These are phyloP conservation scores for Mariannaea elegans DNA, from an alignment of 2,329 filamentous ascomycete genomes.

Conservation along the genomic window DNA sequence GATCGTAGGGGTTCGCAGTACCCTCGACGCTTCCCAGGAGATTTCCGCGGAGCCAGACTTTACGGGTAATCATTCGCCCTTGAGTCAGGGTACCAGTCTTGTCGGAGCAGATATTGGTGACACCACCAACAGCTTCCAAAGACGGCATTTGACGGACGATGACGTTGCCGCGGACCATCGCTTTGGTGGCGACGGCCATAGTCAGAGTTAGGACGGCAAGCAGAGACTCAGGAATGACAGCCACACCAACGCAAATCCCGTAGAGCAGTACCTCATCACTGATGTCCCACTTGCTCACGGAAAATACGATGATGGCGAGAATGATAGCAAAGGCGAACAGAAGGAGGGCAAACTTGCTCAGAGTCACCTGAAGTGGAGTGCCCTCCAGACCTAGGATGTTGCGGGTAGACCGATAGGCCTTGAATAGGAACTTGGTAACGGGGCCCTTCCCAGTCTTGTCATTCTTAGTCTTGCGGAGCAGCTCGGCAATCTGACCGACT, in stretches of 20 bases:
- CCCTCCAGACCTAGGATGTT: conserved; percentile 74
- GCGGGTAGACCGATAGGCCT: conserved; percentile 53
- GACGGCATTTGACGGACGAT: conserved; percentile 72
- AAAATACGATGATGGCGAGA: conserved; percentile 70
- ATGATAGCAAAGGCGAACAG: conserved; percentile 77
- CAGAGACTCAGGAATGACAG: conserved; percentile 72
- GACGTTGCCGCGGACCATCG: conserved; percentile 71
- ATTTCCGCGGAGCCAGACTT: conserved; percentile 67
- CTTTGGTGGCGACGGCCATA: conserved; percentile 72
- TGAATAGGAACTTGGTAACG: conserved; percentile 54
- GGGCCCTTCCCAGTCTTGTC: conserved; percentile 52
- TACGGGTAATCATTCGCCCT: conserved; percentile 72
- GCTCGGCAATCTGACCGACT: conserved; percentile 78
- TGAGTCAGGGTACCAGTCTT: conserved; percentile 75
- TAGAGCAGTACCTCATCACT: conserved; percentile 67
- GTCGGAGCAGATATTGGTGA: conserved; percentile 77
- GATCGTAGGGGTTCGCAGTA: conserved; percentile 68
- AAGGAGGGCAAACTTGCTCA: conserved; percentile 84
- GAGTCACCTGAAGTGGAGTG: conserved; percentile 84
- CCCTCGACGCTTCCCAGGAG: conserved; percentile 62
- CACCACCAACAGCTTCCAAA: conserved; percentile 72
- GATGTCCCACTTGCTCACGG: conserved; percentile 62
- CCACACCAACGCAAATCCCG: conserved; percentile 68
- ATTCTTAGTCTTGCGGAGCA: conserved; percentile 66
- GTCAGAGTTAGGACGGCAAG: conserved; percentile 77